These are phyloP conservation scores for Evernia prunastri DNA, from an alignment of 495 filamentous ascomycete species.

Conservation along the genomic window DNA sequence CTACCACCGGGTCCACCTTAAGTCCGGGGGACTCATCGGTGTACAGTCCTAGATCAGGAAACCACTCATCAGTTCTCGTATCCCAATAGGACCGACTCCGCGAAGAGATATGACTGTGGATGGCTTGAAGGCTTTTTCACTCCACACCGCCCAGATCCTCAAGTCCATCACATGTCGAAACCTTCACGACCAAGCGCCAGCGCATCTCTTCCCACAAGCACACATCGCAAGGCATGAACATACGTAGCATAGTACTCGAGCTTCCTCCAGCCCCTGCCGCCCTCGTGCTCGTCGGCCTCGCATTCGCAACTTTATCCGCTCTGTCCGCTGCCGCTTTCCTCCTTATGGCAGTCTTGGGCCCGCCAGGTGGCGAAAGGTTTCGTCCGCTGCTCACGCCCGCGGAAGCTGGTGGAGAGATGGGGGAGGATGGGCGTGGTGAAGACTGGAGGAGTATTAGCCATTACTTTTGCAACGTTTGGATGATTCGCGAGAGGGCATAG, in stretches of 20 bases:
- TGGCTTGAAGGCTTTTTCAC: neutral
- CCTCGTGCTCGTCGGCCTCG: constrained; percentile 79
- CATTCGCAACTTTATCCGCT: constrained; percentile 90
- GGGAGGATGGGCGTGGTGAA: constrained; percentile 68
- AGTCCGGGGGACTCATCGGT: constrained; percentile 95
- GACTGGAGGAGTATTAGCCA: constrained; percentile 42
- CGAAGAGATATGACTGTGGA: neutral
- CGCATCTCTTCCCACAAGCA: neutral
- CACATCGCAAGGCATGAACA: constrained; percentile 27
- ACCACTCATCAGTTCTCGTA: constrained; percentile 21
- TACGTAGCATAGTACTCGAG: constrained; percentile 95
- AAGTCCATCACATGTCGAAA: neutral
- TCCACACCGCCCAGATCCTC: neutral
- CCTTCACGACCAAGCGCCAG: neutral
- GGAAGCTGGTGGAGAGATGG: constrained; percentile 44
- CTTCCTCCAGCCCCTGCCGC: constrained; percentile 92
- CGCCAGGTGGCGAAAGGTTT: constrained; percentile 87
- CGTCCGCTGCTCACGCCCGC: constrained; percentile 63
- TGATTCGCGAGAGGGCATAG: neutral
- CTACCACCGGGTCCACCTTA: constrained; percentile 95
- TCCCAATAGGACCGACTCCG: neutral
- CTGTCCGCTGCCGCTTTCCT: constrained; percentile 90
- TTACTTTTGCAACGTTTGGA: neutral
- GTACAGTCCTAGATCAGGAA: constrained; percentile 62
- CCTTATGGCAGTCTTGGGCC: constrained; percentile 88